These are phyloP conservation scores for Saxophila tyrrhenica DNA, from an alignment of 495 filamentous ascomycete species.

Conservation along the genomic window DNA sequence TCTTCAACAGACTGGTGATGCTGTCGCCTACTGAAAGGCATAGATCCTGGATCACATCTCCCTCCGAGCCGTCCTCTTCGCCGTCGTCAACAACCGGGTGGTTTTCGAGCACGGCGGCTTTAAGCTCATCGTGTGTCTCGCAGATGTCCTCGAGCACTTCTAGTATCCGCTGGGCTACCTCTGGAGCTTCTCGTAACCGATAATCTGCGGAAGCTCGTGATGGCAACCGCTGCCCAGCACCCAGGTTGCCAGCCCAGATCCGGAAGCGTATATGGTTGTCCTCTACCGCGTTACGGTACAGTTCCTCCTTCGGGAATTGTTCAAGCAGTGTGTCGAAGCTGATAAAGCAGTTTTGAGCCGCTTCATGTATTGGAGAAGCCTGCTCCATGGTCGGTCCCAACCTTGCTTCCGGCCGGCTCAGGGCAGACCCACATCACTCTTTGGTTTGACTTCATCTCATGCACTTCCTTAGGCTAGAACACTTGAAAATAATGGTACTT, in stretches of 20 bases:
- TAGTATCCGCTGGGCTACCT: neutral
- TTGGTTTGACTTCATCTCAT: too few species aligned
- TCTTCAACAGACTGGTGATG: neutral
- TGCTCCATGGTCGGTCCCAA: too few species aligned
- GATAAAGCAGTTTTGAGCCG: too few species aligned
- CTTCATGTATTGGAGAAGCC: too few species aligned
- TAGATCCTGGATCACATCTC: neutral
- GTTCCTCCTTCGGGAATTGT: too few species aligned
- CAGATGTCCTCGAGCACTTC: neutral
- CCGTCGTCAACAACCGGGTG: neutral
- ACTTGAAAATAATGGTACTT: too few species aligned
- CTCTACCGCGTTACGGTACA: too few species aligned
- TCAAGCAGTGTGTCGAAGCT: too few species aligned
- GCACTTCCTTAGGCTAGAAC: too few species aligned
- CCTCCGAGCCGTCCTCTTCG: neutral
- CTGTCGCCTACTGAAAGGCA: neutral
- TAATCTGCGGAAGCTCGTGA: neutral
- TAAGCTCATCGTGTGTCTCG: neutral
- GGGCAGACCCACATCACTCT: too few species aligned
- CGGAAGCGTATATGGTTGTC: neutral
- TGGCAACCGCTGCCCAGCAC: neutral
- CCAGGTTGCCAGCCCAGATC: slow-evolving; percentile 2
- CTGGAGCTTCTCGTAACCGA: neutral
- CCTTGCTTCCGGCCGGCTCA: too few species aligned
- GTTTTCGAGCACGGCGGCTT: neutral